A percentile compares a stretch with the other conserved stretches of the same genome.
These are phyloP conservation scores for Leucaena leucocephala DNA, from an alignment of 306 rosid species.

Conservation along the genomic window DNA sequence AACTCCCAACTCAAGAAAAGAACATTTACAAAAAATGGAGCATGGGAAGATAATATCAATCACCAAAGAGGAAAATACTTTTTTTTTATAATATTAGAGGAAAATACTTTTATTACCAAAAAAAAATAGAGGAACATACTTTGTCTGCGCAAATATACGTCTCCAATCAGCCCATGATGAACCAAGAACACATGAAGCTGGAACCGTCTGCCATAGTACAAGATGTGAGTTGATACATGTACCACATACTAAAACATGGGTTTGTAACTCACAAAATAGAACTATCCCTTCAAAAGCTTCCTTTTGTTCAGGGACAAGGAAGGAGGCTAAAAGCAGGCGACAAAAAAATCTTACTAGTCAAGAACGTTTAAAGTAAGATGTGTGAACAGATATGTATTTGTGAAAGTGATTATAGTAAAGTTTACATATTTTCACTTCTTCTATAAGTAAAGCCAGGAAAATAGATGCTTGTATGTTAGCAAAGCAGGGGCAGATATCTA, in stretches of 20 bases:
- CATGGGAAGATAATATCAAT: slow-evolving; percentile 2
- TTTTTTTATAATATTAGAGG: no score
- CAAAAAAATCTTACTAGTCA: slow-evolving; percentile 16
- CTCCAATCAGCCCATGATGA: slow-evolving; percentile 84
- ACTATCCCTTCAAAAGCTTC: slow-evolving; percentile 4
- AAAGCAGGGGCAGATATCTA: slow-evolving; percentile 7
- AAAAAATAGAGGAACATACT: slow-evolving; percentile 45
- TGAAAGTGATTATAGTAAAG: not conserved
- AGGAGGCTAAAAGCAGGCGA: slow-evolving; percentile 3
- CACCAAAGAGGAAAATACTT: slow-evolving; percentile 20
- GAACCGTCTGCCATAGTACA: slow-evolving; percentile 61
- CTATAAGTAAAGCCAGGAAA: not conserved
- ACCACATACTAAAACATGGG: slow-evolving; percentile 15
- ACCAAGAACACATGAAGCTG: slow-evolving; percentile 82
- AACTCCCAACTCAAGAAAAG: not conserved
- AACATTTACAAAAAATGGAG: slow-evolving; percentile 9
- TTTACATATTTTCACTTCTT: slow-evolving; percentile 23
- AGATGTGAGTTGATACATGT: slow-evolving; percentile 12
- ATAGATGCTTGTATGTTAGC: not conserved
- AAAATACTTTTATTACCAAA: slow-evolving; percentile 40
- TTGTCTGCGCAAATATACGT: slow-evolving; percentile 71
- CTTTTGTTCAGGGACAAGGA: slow-evolving; percentile 9
- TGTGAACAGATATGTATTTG: slow-evolving; percentile 8
- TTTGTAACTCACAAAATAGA: slow-evolving; percentile 3
- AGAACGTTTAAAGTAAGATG: slow-evolving; percentile 18